Percentiles rank a stretch among this genome's conserved stretches.
Evolutionary conservation across 108 stramenopile genomes (phyloP).

Genomic region (Cyclotella distinguenda): DNA sequence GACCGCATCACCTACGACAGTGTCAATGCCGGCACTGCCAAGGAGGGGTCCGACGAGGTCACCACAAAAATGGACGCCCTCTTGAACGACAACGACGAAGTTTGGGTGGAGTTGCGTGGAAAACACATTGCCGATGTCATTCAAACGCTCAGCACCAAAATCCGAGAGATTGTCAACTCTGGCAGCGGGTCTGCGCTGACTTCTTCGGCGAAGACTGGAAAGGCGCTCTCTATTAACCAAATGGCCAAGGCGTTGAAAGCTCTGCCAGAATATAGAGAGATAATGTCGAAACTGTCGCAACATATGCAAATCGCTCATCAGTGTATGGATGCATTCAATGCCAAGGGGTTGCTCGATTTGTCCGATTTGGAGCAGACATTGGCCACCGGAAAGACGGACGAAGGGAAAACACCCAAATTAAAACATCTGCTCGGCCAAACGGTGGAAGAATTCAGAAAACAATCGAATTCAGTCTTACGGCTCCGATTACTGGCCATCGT

Average conservation of each 20-base stretch:
- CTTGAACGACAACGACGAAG: slow-evolving; percentile 91
- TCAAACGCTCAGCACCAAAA: slow-evolving; percentile 69
- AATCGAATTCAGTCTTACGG: slow-evolving; percentile 50
- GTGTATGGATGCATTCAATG: slow-evolving; percentile 88
- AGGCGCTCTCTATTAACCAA: slow-evolving; percentile 74
- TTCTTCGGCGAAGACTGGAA: slow-evolving; percentile 44
- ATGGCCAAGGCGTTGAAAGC: slow-evolving; percentile 92
- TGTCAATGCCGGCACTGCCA: slow-evolving; percentile 54
- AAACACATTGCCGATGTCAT: slow-evolving; percentile 96
- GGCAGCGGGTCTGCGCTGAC: slow-evolving; percentile 51
- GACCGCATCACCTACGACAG: slow-evolving; percentile 77
- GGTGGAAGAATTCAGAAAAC: slow-evolving; percentile 55
- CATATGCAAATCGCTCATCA: slow-evolving; percentile 93
- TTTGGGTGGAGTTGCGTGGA: slow-evolving; percentile 96
- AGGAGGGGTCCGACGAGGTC: slow-evolving; percentile 45
- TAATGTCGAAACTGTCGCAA: slow-evolving; percentile 90
- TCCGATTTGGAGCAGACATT: slow-evolving; percentile 92
- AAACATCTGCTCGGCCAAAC: slow-evolving; percentile 64
- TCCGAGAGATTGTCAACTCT: slow-evolving; percentile 78
- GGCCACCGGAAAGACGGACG: slow-evolving; percentile 89
- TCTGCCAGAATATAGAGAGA: slow-evolving; percentile 92
- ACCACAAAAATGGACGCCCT: slow-evolving; percentile 73
- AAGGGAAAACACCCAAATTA: slow-evolving; percentile 66
- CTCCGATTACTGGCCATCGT: slow-evolving; percentile 86
- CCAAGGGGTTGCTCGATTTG: slow-evolving; percentile 69